These are phyloP conservation scores for Cucurbita moschata DNA, from an alignment of 306 rosid species.

Conservation along the genomic window DNA sequence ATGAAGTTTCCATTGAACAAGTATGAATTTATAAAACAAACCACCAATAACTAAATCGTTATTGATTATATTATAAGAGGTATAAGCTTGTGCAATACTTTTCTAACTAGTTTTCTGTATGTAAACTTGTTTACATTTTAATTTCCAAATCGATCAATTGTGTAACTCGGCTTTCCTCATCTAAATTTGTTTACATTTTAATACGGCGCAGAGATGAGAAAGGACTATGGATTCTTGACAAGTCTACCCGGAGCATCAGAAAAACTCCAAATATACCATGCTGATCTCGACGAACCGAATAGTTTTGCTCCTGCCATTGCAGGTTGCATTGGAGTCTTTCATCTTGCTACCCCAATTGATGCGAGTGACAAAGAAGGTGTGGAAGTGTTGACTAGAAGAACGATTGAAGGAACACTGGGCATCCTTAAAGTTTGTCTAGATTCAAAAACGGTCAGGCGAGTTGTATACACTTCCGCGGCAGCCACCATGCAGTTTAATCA, in stretches of 20 bases:
- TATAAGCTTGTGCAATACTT: not conserved
- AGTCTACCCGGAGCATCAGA: conserved; percentile 34
- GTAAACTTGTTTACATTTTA: not conserved
- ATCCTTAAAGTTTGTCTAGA: conserved; percentile 31
- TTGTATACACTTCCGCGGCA: conserved; percentile 47
- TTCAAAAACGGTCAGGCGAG: conserved; percentile 31
- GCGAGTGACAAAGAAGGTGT: conserved; percentile 20
- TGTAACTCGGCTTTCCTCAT: not conserved
- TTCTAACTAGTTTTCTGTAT: no score
- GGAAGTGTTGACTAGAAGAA: conserved; percentile 25
- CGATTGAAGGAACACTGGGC: conserved; percentile 38
- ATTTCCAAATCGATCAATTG: not conserved
- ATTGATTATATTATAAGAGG: not conserved
- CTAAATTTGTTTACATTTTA: not conserved
- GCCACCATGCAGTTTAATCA: conserved; percentile 11
- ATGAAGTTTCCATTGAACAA: not conserved
- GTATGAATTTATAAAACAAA: not conserved
- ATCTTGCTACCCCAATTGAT: not conserved
- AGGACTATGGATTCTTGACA: conserved; percentile 15
- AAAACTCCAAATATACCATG: conserved; percentile 27
- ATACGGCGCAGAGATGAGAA: not conserved
- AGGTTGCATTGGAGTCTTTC: conserved; percentile 6
- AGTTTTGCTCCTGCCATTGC: not conserved
- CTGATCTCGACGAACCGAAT: conserved; percentile 22
- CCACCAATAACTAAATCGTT: not conserved